Evolutionary conservation across 2,329 filamentous ascomycete species (phyloP).

Genomic region (Ophiostoma novo-ulmi): DNA sequence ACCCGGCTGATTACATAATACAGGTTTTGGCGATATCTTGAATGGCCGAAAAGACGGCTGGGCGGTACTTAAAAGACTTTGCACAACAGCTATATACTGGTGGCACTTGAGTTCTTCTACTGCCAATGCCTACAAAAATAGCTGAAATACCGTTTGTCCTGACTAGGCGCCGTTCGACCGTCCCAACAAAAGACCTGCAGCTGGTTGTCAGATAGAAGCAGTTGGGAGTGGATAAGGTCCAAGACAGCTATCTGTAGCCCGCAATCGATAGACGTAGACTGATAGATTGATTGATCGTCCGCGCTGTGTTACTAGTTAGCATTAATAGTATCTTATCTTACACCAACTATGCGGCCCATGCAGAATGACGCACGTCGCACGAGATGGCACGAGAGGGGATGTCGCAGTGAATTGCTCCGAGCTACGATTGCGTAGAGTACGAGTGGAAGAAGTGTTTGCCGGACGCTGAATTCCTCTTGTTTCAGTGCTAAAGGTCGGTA

Average conservation of each 20-base stretch:
- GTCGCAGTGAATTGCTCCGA: constrained; percentile 6
- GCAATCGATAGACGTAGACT: neutral
- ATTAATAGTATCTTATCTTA: neutral
- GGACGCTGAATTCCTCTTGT: neutral
- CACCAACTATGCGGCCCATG: neutral
- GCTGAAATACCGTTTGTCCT: neutral
- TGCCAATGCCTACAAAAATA: neutral
- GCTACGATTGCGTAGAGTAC: neutral
- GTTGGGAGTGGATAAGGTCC: neutral
- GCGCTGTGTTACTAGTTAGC: too few relatives aligned
- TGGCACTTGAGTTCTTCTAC: neutral
- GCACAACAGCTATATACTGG: too few relatives aligned
- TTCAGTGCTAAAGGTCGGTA: neutral
- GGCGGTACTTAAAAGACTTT: too few relatives aligned
- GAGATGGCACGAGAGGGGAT: neutral
- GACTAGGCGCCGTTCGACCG: neutral
- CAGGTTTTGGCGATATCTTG: too few relatives aligned
- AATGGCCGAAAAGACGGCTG: neutral
- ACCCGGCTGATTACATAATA: neutral
- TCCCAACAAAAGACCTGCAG: neutral
- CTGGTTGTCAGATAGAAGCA: neutral
- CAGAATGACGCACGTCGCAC: constrained; percentile 3
- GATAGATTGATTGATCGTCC: neutral
- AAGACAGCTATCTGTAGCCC: neutral
- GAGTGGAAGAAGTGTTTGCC: neutral